A percentile compares a stretch with the other conserved stretches of the same genome.
Conservation (phyloP, 2,329 filamentous ascomycete species). For the Apiospora koreana region DNA sequence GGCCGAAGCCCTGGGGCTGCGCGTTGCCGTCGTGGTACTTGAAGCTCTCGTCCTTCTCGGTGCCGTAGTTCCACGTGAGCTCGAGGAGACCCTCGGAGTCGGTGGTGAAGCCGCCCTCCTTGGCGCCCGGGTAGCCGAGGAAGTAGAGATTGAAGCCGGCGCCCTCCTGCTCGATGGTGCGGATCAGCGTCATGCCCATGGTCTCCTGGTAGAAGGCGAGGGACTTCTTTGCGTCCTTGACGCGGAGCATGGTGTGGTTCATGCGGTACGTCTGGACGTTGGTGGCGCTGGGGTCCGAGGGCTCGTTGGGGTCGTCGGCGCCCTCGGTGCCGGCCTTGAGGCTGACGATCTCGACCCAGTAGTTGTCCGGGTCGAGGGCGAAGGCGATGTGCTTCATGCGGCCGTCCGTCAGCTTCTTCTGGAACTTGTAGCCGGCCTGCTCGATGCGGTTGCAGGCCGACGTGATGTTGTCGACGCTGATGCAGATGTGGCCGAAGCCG, state of each 20-base stretch:
- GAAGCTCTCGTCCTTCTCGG: slow-evolving; percentile 82
- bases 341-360: slow-evolving; percentile 83
- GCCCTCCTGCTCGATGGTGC: slow-evolving; percentile 68
- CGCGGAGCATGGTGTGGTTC: slow-evolving; percentile 93
- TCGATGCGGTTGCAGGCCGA: slow-evolving; percentile 87
- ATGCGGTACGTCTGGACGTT: slow-evolving; percentile 75
- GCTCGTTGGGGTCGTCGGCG: slow-evolving; percentile 69
- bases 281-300: slow-evolving; percentile 61
- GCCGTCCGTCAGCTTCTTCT: slow-evolving; percentile 91
- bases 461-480: slow-evolving; percentile 82
- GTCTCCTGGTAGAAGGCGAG: slow-evolving; percentile 82
- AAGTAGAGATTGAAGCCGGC: slow-evolving; percentile 91
- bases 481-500: slow-evolving; percentile 83
- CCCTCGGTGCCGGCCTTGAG: slow-evolving; percentile 54
- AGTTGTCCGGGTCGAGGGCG: slow-evolving; percentile 82
- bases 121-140: slow-evolving; percentile 71
- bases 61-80: slow-evolving; percentile 82
- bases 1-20: slow-evolving; percentile 90
- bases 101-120: slow-evolving; percentile 59
- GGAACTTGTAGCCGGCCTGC: slow-evolving; percentile 87
- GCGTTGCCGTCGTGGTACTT: slow-evolving; percentile 92
- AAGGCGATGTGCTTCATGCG: slow-evolving; percentile 89
- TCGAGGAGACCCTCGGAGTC: slow-evolving; percentile 84
- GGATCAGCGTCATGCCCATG: slow-evolving; percentile 83
- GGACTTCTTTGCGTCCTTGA: slow-evolving; percentile 77